phyloP scores from a whole-genome alignment of 768 basidiomycete species.

The Boletus eberwhitei region DNA sequence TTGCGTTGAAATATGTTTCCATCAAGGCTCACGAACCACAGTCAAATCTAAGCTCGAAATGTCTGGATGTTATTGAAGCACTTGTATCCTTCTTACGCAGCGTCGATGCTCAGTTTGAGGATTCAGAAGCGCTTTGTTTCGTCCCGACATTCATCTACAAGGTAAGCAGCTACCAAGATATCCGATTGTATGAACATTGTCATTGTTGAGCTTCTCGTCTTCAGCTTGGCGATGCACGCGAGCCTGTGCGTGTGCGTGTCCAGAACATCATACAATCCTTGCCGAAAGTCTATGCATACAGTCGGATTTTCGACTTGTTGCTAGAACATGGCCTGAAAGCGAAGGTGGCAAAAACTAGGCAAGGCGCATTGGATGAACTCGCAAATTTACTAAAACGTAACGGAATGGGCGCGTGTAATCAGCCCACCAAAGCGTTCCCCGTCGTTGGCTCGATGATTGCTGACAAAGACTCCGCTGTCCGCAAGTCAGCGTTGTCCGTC shows the following conservation, averaged over 20 bases:
- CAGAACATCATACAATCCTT: constrained; percentile 81
- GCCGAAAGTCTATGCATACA: constrained; percentile 90
- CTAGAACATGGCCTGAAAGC: constrained; percentile 87
- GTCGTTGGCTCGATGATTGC: constrained; percentile 74
- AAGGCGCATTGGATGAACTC: constrained; percentile 83
- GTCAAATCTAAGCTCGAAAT: constrained; percentile 83
- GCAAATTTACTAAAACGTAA: constrained; percentile 73
- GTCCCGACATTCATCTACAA: constrained; percentile 88
- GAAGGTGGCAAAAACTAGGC: constrained; percentile 89
- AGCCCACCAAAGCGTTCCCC: constrained; percentile 78
- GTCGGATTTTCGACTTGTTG: constrained; percentile 83
- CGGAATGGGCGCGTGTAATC: constrained; percentile 72
- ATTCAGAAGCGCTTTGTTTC: constrained; percentile 83
- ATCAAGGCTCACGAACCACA: constrained; percentile 88
- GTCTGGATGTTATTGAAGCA: constrained; percentile 81
- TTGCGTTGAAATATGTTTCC: constrained; percentile 90
- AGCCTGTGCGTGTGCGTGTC: constrained; percentile 74
- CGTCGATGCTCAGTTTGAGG: constrained; percentile 74
- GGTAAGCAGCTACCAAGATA: constrained; percentile 40
- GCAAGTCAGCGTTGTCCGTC: constrained; percentile 80
- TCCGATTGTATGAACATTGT: background rate
- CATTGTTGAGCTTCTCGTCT: constrained; percentile 2
- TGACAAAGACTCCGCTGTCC: constrained; percentile 85
- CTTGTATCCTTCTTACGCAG: constrained; percentile 72
- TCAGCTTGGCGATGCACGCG: constrained; percentile 90